These are phyloP conservation scores for Kluyveromyces starmeri DNA, from an alignment of 805 yeast species.

Conservation along the genomic window DNA sequence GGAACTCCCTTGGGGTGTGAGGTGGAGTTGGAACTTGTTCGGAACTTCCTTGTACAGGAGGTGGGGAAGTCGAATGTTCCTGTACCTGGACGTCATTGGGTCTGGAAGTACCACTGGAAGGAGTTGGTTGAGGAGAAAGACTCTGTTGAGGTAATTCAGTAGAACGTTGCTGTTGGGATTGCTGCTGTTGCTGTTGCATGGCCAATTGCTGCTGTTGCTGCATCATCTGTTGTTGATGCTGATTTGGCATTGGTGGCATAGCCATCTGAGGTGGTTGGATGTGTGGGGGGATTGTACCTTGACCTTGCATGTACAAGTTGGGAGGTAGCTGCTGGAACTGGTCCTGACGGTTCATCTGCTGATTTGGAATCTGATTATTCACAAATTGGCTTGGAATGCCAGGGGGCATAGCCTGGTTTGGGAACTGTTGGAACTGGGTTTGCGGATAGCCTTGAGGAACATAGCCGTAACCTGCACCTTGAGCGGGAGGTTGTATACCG, in stretches of 20 bases:
- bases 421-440: conserved; percentile 6
- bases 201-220: conserved; percentile 9
- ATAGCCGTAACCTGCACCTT: conserved; percentile 16
- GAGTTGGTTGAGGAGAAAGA: conserved; percentile 19
- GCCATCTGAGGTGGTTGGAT: conserved; percentile 1
- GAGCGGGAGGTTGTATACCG: conserved; percentile 15
- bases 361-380: conserved; percentile 3
- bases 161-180: conserved; percentile 16
- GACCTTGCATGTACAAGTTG: conserved; percentile 1
- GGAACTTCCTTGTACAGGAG: not conserved
- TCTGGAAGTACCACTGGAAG: not conserved
- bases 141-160: conserved; percentile 22
- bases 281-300: conserved; percentile 2
- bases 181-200: conserved; percentile 19
- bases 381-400: conserved; percentile 7
- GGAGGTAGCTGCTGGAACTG: conserved; percentile 7
- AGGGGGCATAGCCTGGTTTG: conserved; percentile 4
- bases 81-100: not conserved
- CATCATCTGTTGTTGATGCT: conserved; percentile 18
- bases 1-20: conserved; percentile 8
- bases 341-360: conserved; percentile 4
- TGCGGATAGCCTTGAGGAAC: conserved; percentile 28
- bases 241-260: conserved; percentile 11
- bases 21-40: conserved; percentile 7
- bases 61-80: not conserved